Evolutionary conservation across 2,329 filamentous ascomycete species (phyloP), one percentile per base, ranked within the genome.

Genomic region (Biscogniauxia sp.): DNA sequence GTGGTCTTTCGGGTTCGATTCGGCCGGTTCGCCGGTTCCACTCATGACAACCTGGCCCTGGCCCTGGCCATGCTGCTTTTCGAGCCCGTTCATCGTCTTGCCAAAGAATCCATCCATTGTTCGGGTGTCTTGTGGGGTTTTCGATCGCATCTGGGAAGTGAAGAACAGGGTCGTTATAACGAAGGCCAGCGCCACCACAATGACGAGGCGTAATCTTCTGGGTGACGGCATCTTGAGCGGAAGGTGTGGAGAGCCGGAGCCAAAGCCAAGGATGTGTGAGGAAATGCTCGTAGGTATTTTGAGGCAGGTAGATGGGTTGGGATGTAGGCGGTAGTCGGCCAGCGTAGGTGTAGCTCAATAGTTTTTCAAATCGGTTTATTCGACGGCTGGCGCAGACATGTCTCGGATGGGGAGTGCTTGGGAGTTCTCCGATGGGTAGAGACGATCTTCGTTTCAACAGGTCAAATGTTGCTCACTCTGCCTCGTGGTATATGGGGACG

Each of bases 101-200:
- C 80, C 77, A 76, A 87, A 87, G 67, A 88, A 88, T 68, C 85
- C 84, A 51, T 80, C 77, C 1, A 80, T 68, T 41, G 77, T 75
- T 55, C 71, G 74, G 28, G 69, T 67, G 68, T 82, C 81, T 51
- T 76, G 81, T 54, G 79, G 78, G 62, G 78, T 74, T 37, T 80
- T 79, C 55, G 82, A 78, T 60, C 83, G 81, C 56, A 84, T 78
- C 54, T 82, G 82, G n/a, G 83, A 84, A 20, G 88, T 89, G 73
- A 92, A 88, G 79, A 94, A 92, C 67, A 96, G 79, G 58, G 89
- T 78, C 53, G 88, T 81, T 67, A 94, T 77, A 61, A 94, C 76
- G 61, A 84, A 79, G 66, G 87, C 80, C 67, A 93, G 68, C 59
- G 88, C 80, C 59, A 88, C 79, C 69, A 93, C 79, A 65, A 85